Conservation (phyloP, 129 eudicot genomes). For the Helianthus annuus region HanXRQr2.0-SUNRISE NC_035449.2:43789785-43790284, state of each 20-base stretch:
- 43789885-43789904: not conserved
- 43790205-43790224: conserved; percentile 13
- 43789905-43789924: conserved; percentile 63
- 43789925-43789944: conserved; percentile 93
- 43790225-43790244: conserved; percentile 94
- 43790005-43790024: not conserved
- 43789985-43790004: conserved; percentile 13
- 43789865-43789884: not conserved
- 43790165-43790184: conserved; percentile 5
- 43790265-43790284: conserved; percentile 83
- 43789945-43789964: conserved; percentile 98
- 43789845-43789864: not conserved
- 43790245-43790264: conserved; percentile 85
- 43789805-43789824: conserved; percentile 35
- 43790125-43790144: conserved; percentile 77
- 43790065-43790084: conserved; percentile 92
- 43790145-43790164: conserved; percentile 6
- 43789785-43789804: conserved; percentile 44
- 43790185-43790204: conserved; percentile 5
- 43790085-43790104: conserved; percentile 96
- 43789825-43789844: not conserved
- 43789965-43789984: conserved; percentile 82
- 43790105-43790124: conserved; percentile 88
- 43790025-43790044: conserved; percentile 10
- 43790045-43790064: not conserved